phyloP scores from a whole-genome alignment of 306 rosid species.

The Corylus avellana region DNA sequence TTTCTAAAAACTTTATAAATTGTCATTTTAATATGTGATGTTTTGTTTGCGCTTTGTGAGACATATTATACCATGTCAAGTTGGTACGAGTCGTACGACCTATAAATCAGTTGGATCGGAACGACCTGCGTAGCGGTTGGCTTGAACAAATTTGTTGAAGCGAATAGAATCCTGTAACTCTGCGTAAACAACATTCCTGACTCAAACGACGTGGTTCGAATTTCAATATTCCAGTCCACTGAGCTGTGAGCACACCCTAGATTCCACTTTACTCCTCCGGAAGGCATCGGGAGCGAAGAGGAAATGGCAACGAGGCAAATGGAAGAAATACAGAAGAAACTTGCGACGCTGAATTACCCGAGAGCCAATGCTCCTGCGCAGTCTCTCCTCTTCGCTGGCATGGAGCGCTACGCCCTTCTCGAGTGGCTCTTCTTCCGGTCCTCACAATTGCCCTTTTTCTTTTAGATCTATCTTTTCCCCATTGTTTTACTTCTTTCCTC shows the following conservation, averaged over 20 bases:
- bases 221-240: not conserved
- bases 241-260: too few relatives aligned
- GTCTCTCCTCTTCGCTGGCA: constrained; percentile 92
- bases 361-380: constrained; percentile 94
- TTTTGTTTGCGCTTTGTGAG: too few relatives aligned
- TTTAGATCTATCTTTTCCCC: not conserved
- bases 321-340: constrained; percentile 89
- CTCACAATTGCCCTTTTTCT: not conserved
- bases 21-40: too few relatives aligned
- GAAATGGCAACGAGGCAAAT: constrained; percentile 91
- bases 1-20: too few relatives aligned
- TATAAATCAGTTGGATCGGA: not conserved
- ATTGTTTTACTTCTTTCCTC: not conserved
- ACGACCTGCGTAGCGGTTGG: too few relatives aligned
- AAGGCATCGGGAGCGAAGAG: not conserved
- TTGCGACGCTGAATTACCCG: constrained; percentile 66
- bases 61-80: too few relatives aligned
- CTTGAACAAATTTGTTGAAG: too few relatives aligned
- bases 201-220: not conserved
- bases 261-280: not conserved
- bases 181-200: too few relatives aligned
- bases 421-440: constrained; percentile 99
- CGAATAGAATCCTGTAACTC: too few relatives aligned
- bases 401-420: constrained; percentile 94
- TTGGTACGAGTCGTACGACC: too few relatives aligned